phyloP scores from a whole-genome alignment of 768 basidiomycete genomes.

The Polyporus arcularius region DNA sequence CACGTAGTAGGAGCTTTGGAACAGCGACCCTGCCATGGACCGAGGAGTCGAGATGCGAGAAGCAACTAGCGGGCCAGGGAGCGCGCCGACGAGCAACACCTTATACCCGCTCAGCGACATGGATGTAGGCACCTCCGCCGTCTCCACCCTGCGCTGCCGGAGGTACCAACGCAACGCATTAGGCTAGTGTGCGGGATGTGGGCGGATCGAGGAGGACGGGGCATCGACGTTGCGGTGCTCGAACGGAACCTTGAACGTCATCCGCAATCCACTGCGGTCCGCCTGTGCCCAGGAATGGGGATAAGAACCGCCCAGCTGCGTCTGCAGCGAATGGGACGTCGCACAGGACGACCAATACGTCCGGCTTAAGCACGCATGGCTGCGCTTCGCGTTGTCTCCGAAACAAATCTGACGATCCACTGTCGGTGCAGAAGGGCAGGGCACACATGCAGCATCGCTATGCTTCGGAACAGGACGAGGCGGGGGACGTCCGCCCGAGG shows the following conservation, averaged over 20 bases:
- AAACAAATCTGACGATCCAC: neutral
- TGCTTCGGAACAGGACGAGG: too few species aligned
- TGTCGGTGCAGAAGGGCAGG: neutral
- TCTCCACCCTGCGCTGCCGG: too few species aligned
- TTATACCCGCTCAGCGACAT: neutral
- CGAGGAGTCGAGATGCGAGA: too few species aligned
- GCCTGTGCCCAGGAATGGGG: neutral
- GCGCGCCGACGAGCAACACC: neutral
- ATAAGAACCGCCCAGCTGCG: neutral
- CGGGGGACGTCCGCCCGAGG: too few species aligned
- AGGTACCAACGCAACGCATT: too few species aligned
- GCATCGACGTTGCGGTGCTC: too few species aligned
- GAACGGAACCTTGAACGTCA: too few species aligned
- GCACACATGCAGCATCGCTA: too few species aligned
- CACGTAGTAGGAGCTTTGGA: slow-evolving; percentile 22
- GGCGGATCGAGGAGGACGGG: too few species aligned
- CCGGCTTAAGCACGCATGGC: neutral
- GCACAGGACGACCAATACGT: neutral
- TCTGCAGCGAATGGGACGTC: neutral
- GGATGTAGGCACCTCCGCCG: neutral
- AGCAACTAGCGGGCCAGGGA: neutral
- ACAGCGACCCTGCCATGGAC: slow-evolving; percentile 7
- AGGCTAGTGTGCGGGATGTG: too few species aligned
- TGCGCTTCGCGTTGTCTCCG: neutral
- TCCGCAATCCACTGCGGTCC: too few species aligned